Conservation (phyloP, 768 basidiomycete species). For the Boletus rubroflammeus region DNA sequence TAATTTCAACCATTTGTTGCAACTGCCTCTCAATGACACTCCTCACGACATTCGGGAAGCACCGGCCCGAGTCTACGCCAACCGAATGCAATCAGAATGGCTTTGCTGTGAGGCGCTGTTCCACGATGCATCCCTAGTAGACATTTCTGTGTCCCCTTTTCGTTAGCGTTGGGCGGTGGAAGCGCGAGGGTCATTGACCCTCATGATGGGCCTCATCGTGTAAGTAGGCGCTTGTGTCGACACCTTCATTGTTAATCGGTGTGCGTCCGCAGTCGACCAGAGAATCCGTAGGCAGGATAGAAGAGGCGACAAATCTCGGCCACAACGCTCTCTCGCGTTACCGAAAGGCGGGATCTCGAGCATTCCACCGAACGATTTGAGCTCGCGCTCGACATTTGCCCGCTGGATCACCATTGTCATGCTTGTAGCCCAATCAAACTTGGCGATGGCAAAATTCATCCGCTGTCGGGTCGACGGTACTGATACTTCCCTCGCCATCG, state of each 20-base stretch:
- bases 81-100: no score
- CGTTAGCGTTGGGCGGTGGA: no score
- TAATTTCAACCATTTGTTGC: no score
- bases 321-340: not conserved
- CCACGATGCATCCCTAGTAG: no score
- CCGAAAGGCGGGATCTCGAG: not conserved
- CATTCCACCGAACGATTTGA: not conserved
- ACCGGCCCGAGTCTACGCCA: no score
- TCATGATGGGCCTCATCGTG: not conserved
- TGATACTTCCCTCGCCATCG: not conserved
- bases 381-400: constrained; percentile 2
- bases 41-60: no score
- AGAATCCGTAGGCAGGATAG: not conserved
- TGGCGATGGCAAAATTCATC: constrained; percentile 1
- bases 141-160: no score
- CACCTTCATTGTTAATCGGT: not conserved
- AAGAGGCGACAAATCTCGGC: not conserved
- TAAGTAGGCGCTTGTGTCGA: not conserved
- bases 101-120: no score
- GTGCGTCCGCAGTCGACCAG: not conserved
- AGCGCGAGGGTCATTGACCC: not conserved
- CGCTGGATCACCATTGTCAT: constrained; percentile 4
- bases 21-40: no score
- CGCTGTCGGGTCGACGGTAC: not conserved
- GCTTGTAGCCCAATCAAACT: constrained; percentile 2